Evolutionary conservation across 164 flowering plant genomes (phyloP).

Genomic region (Akebia trifoliata): DNA sequence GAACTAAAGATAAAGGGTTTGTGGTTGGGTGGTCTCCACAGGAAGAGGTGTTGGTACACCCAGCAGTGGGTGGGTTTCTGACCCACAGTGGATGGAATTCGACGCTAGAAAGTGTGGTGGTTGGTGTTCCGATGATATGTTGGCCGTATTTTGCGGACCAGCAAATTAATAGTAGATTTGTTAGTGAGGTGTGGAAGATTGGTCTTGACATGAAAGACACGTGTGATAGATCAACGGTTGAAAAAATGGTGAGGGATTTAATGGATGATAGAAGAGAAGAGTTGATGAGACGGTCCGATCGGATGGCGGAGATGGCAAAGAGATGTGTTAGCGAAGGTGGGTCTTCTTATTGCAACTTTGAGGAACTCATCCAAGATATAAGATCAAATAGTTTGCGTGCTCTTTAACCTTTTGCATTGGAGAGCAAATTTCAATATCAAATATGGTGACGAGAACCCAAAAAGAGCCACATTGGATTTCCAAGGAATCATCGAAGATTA

Average conservation of each 20-base stretch:
- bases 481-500: no score
- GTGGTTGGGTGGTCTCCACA: constrained; percentile 44
- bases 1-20: constrained; percentile 22
- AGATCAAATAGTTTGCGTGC: no score
- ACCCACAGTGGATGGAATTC: constrained; percentile 54
- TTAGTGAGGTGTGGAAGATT: constrained; percentile 33
- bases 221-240: constrained; percentile 23
- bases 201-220: constrained; percentile 37
- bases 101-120: constrained; percentile 34
- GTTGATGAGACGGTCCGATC: no score
- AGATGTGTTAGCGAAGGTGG: no score
- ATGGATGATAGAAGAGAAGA: constrained; percentile 26
- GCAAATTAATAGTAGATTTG: constrained; percentile 32
- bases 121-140: constrained; percentile 41
- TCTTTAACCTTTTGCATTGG: no score
- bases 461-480: no score
- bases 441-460: no score
- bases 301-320: no score
- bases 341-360: no score
- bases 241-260: constrained; percentile 29
- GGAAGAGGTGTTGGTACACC: constrained; percentile 35
- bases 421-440: no score
- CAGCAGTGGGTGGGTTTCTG: constrained; percentile 39
- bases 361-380: no score
- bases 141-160: constrained; percentile 44